These are phyloP conservation scores for Sporopachydermia lactativora DNA, from an alignment of 805 yeast species.

Conservation along the genomic window DNA sequence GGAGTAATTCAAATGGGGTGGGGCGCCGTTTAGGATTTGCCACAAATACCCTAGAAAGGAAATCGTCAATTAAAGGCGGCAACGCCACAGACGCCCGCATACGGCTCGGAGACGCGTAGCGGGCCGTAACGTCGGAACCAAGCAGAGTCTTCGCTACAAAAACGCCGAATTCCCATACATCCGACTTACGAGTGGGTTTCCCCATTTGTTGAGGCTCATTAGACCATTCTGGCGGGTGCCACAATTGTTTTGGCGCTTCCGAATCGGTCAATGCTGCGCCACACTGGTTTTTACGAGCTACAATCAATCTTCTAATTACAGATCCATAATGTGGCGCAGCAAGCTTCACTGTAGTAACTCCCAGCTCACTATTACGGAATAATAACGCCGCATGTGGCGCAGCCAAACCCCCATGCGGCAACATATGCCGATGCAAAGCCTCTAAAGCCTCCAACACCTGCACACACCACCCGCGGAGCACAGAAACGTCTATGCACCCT, in stretches of 20 bases:
- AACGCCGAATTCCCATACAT: slow-evolving; percentile 88
- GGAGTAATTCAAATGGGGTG: slow-evolving; percentile 72
- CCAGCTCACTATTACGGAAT: slow-evolving; percentile 34
- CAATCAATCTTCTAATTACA: slow-evolving; percentile 27
- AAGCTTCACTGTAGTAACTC: slow-evolving; percentile 43
- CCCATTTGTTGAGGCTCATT: slow-evolving; percentile 10
- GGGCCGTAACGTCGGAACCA: slow-evolving; percentile 42
- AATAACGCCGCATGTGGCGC: slow-evolving; percentile 39
- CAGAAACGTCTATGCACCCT: slow-evolving; percentile 49
- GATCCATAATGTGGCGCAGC: slow-evolving; percentile 47
- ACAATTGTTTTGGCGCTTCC: slow-evolving; percentile 21
- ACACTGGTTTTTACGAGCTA: too few relatives aligned
- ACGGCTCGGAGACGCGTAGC: slow-evolving; percentile 47
- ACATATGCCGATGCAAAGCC: slow-evolving; percentile 70
- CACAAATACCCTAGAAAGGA: slow-evolving; percentile 53
- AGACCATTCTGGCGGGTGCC: slow-evolving; percentile 77
- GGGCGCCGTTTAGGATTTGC: slow-evolving; percentile 56
- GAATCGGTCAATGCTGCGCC: background rate
- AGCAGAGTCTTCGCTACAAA: slow-evolving; percentile 50
- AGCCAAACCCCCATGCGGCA: slow-evolving; percentile 57
- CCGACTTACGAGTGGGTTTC: slow-evolving; percentile 68
- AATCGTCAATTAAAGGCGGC: slow-evolving; percentile 49
- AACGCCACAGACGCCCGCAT: slow-evolving; percentile 33
- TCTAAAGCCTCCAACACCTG: slow-evolving; percentile 80
- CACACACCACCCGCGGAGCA: slow-evolving; percentile 81